phyloP scores from a whole-genome alignment of 352 stramenopile species.

The Plasmopara halstedii region DNA sequence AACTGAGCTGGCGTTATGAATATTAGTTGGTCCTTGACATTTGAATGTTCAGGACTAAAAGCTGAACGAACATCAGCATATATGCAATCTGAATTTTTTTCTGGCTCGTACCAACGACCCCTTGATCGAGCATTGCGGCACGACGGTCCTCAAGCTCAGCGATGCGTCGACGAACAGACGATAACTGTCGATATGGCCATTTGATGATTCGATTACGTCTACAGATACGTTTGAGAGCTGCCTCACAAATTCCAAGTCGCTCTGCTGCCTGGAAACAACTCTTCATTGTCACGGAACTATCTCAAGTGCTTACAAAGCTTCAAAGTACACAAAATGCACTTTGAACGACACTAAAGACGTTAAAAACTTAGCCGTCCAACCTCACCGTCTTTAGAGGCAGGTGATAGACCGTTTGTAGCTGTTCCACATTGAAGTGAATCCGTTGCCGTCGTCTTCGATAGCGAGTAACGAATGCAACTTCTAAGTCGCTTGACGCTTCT shows the following conservation, averaged over 20 bases:
- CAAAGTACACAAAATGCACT: neutral
- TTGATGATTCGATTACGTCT: conserved; percentile 59
- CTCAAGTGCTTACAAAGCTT: neutral
- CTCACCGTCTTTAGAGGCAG: conserved; percentile 63
- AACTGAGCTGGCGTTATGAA: conserved; percentile 3
- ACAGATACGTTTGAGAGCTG: conserved; percentile 78
- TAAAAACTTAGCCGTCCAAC: neutral
- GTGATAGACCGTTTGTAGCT: conserved; percentile 62
- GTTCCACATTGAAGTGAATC: conserved; percentile 45
- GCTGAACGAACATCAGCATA: neutral
- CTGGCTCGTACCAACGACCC: conserved; percentile 1
- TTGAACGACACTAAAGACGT: neutral
- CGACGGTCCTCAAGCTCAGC: conserved; percentile 18
- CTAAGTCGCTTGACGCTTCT: conserved; percentile 1
- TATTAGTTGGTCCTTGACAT: neutral
- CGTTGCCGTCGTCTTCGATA: conserved; percentile 16
- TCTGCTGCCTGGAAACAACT: conserved; percentile 40
- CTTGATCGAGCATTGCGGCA: neutral
- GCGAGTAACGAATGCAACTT: neutral
- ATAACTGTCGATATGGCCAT: conserved; percentile 66
- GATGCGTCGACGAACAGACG: conserved; percentile 52
- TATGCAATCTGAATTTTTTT: neutral
- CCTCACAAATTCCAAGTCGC: conserved; percentile 58
- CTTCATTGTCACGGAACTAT: conserved; percentile 11
- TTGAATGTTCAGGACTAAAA: neutral